Base-by-base conservation (phyloP, 768 basidiomycete genomes). In the Leccinum variicolor region DNA sequence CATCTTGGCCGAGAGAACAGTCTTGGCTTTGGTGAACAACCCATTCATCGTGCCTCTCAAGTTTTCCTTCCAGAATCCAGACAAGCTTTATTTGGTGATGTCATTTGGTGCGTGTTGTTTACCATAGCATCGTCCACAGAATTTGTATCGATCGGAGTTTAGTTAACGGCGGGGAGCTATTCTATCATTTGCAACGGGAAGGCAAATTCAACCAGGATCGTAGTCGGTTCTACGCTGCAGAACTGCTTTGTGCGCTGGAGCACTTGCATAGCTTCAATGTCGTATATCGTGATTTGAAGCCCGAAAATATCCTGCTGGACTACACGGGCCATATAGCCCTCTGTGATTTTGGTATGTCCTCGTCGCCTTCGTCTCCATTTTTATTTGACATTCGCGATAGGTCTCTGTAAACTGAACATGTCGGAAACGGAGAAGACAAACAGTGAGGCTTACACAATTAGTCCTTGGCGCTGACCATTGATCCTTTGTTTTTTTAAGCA, bases 11-110 rank as follows among this genome's bases (percentile, higher is more conserved):
- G 96, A 99, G 77, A 82, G 97, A 62, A 98, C 96, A 0, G 96
- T 99, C 25, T 81, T 98, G 49, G 96, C 96, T 0, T 81, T 98
- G 54, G 97, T 99, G 59, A 97, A 98, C 76, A 97, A 94, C 68
- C 96, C 96, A 0, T 99, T 99, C 78, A 98, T 99, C 73, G 97
- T 98, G 0, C 97, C 96, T 19, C 86, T 99, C 73, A 98, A 99
- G 70, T 98, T 99, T 75, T 96, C 94, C 5, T 99, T 98, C 83
- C 96, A 99, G 76, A 94, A 89, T 59, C 91, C 91, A 2, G 96
- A 98, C 72, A 99, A 99, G 73, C 79, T 99, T 6, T 99, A 99
- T 71, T 78, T 99, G 55, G 93, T 98, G 36, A 91, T 99, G 87
- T 95, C 95, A 23, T 98, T 98, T 66, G 89, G 90, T 89, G 51